A percentile compares a stretch with the other conserved stretches of the same genome.
Conservation (phyloP, 768 basidiomycete genomes). For the Boletus eberwhitei region DNA sequence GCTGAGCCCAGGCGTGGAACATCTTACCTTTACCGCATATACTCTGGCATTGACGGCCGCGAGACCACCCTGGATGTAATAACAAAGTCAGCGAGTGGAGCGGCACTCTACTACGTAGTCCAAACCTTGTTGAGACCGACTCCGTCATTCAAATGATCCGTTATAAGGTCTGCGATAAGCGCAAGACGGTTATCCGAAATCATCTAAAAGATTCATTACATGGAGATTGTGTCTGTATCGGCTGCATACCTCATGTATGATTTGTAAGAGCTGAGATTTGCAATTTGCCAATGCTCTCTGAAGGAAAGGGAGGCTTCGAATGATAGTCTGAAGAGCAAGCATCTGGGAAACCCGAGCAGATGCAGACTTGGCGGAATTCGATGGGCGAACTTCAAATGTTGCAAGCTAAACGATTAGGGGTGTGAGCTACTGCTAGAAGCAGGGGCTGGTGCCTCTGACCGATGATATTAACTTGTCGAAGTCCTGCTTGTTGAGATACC, state of each 20-base stretch:
- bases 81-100: neutral
- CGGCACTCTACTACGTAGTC: neutral
- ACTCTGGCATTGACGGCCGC: slow-evolving; percentile 75
- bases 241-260: slow-evolving; percentile 54
- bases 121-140: slow-evolving; percentile 57
- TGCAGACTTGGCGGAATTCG: slow-evolving; percentile 57
- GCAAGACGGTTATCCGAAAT: slow-evolving; percentile 69
- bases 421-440: neutral
- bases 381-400: slow-evolving; percentile 55
- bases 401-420: slow-evolving; percentile 48
- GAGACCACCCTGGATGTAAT: slow-evolving; percentile 54
- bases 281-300: slow-evolving; percentile 58
- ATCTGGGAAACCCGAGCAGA: slow-evolving; percentile 72
- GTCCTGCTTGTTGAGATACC: slow-evolving; percentile 74
- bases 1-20: neutral
- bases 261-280: slow-evolving; percentile 55
- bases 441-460: slow-evolving; percentile 33
- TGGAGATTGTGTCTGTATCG: neutral
- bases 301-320: slow-evolving; percentile 63
- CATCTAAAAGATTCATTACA: slow-evolving; percentile 44
- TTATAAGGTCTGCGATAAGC: slow-evolving; percentile 58
- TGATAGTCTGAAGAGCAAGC: slow-evolving; percentile 70
- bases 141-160: slow-evolving; percentile 71
- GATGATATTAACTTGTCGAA: slow-evolving; percentile 82
- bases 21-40: slow-evolving; percentile 75